A percentile compares a stretch with the other conserved stretches of the same genome.
Conservation (phyloP, 2,329 filamentous ascomycete genomes). For the Aspergillus calidoustus region DNA sequence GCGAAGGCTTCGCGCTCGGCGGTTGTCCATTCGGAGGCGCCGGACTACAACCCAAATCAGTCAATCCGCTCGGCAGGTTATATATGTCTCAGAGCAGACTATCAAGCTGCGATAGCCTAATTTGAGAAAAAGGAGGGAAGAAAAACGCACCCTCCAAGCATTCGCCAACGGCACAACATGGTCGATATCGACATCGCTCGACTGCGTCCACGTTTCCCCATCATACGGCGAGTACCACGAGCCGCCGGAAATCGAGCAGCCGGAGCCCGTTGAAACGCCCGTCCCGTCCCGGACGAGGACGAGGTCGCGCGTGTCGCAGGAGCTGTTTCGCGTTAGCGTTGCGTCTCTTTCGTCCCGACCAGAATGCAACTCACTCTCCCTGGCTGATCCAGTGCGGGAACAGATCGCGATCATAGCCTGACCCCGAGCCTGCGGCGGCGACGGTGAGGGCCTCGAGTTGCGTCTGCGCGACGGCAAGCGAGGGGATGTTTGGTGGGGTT, state of each 20-base stretch:
- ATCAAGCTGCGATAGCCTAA: too few relatives aligned
- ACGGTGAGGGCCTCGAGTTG: conserved; percentile 65
- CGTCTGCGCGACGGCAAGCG: conserved; percentile 59
- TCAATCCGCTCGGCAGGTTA: neutral
- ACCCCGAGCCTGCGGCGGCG: conserved; percentile 57
- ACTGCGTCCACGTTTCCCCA: conserved; percentile 69
- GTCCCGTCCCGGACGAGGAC: conserved; percentile 76
- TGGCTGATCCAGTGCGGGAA: conserved; percentile 73
- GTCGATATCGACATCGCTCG: conserved; percentile 78
- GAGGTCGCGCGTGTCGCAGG: conserved; percentile 73
- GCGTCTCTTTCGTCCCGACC: neutral
- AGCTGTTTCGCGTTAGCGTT: conserved; percentile 44
- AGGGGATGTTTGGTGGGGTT: conserved; percentile 66
- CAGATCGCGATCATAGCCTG: conserved; percentile 66
- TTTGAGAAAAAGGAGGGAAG: neutral
- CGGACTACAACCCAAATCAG: conserved; percentile 45
- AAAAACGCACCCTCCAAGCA: conserved; percentile 68
- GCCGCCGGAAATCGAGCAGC: conserved; percentile 71
- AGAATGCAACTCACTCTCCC: conserved; percentile 40
- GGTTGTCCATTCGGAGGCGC: conserved; percentile 73
- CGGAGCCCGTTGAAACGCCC: conserved; percentile 60
- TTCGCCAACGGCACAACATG: conserved; percentile 82
- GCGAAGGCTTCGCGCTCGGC: conserved; percentile 70
- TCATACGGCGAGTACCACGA: conserved; percentile 76
- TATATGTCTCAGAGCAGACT: too few relatives aligned